These are phyloP conservation scores for Gloeopeniophorella convolvens DNA, from an alignment of 768 basidiomycete species.

Conservation along the genomic window DNA sequence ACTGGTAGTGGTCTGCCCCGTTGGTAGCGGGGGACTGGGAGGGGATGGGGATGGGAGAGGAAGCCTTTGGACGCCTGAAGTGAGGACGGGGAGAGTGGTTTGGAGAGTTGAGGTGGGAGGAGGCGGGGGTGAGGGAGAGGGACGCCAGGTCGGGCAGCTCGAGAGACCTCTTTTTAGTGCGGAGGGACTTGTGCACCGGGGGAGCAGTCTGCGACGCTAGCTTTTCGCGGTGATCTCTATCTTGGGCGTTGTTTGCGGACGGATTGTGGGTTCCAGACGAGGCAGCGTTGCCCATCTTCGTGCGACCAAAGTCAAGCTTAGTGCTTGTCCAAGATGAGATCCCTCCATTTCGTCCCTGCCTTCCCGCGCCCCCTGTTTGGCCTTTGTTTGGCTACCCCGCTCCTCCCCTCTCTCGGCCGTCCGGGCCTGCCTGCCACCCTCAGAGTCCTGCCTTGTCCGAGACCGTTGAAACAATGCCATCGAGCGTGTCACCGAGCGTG, in stretches of 20 bases:
- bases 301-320: constrained; percentile 1
- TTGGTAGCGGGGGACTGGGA: constrained; percentile 22
- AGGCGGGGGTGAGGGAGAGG: constrained; percentile 40
- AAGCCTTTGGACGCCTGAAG: constrained; percentile 36
- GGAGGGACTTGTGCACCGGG: constrained; percentile 52
- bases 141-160: constrained; percentile 69
- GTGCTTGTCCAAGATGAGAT: neutral
- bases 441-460: too few species aligned
- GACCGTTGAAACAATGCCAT: too few species aligned
- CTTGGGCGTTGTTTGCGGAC: constrained; percentile 10
- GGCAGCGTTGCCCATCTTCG: constrained; percentile 18
- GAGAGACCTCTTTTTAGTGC: constrained; percentile 64
- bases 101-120: constrained; percentile 31
- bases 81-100: constrained; percentile 37
- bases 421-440: too few species aligned
- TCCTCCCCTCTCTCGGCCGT: too few species aligned
- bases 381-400: neutral
- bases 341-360: neutral
- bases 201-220: constrained; percentile 25
- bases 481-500: too few species aligned
- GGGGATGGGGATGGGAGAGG: constrained; percentile 47
- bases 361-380: neutral
- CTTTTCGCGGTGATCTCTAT: constrained; percentile 15
- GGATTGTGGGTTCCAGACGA: constrained; percentile 15
- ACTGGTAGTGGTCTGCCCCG: constrained; percentile 19